Base-by-base conservation (phyloP, 371 early-diverging fungal species). In the Saksenaea vasiformis region DNA sequence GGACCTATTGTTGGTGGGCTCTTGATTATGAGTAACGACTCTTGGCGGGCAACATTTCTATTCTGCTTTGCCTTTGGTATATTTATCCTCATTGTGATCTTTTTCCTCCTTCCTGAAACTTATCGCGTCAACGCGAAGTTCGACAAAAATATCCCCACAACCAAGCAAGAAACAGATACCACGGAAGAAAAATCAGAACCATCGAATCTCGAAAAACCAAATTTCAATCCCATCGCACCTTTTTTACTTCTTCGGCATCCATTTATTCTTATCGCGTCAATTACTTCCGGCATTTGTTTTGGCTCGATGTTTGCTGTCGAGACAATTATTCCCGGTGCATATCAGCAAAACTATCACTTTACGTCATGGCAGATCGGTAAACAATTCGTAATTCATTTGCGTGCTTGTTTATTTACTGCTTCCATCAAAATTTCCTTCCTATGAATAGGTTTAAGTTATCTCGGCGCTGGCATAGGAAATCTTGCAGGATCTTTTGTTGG, bases 31-130 rank as follows among this genome's bases (percentile, higher is more conserved):
- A 75, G 69, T 47, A 27, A 35, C 3, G 58, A 60, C n/a, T 41
- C 55, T 27, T 71, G 72, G 71, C 44, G 67, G 44, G 75, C 75
- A 22, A 71, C 72, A 1, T 75, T 75, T 34, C 67, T 69, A 71
- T 67, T 75, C 22, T 69, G 69, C 9, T 71, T 75, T 43, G 75
- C 70, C 10, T 65, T 71, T 60, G 69, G 65, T 11, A 44, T 67
- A 15, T 64, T 64, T 9, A 71, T 69, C 27, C 53, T 67, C 1
- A n/a, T 54, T 5, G n/a, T 62, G 22, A 43, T 66, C 1, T 68
- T 85, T 43, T 78, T 90, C 58, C 71, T 84, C 13, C 61, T 88
- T 53, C 87, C 87, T 0, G 91, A 91, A 60, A 89, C 90, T 0
- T 87, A 80, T 43, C 83, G 88, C 13, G 60, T 56, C 4, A 54